Base-by-base conservation (phyloP, 345 rosid species). In the Linum lewisii region DNA sequence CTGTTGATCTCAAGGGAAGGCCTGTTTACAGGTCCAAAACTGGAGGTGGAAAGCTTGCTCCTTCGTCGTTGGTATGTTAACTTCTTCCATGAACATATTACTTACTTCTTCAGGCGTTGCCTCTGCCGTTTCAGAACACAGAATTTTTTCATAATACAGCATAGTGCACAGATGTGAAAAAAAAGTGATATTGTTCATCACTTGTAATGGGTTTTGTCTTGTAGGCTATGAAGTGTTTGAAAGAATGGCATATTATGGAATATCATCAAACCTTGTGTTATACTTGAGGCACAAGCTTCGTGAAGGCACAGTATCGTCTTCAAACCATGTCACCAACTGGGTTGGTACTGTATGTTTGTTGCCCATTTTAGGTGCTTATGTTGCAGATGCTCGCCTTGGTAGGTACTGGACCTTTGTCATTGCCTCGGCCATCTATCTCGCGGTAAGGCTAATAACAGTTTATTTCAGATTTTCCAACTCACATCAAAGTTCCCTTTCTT, bases 261-360 rank as follows among this genome's bases (percentile, higher is more conserved):
- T 57, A 26, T 45, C 60, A 19, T 29, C 60, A 26, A 57, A 57
- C 44, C 23, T 57, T 22, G 60, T 57, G 44, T 8, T 57, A 7
- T 57, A 57, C 36, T 32, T 57, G 60, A 26, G 22, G n/a, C 19
- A 29, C 21, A 57, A 57, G 60, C 44, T 57, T 26, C 60, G n/a
- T 21, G 60, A 57, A 57, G 60, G 60, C 44, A 57, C 60, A 5
- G 60, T 57, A 26, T 18, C 42, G 3, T 57, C 60, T 34, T 57
- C 60, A 26, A 57, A 57, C 44, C 32, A 57, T 29, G 42, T 57
- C 44, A 57, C 60, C 60, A 57, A 57, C 60, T 57, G 60, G 60
- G 60, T 32, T 57, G 60, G 60, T 7, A 57, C 60, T 16, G 60
- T 57, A 23, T 57, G 60, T 45, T 29, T 57, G 42, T 7, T 32